Conservation (phyloP, 306 rosid species). For the Sindora glabra region DNA sequence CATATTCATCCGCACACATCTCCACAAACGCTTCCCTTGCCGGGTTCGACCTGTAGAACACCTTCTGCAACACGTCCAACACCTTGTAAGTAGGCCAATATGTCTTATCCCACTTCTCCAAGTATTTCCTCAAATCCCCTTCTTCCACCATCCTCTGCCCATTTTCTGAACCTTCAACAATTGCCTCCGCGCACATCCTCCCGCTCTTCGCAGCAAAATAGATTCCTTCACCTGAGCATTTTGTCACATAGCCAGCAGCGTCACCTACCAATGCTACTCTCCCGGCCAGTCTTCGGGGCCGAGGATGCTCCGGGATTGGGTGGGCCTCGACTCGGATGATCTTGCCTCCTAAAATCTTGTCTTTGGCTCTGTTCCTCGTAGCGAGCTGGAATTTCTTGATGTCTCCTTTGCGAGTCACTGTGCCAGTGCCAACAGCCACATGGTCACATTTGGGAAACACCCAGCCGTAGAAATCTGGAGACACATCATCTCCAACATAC, state of each 20-base stretch:
- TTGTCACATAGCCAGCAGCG: constrained; percentile 97
- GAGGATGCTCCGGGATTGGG: constrained; percentile 94
- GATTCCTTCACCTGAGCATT: constrained; percentile 96
- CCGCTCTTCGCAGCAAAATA: constrained; percentile 98
- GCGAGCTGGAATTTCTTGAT: constrained; percentile 98
- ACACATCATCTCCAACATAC: constrained; percentile 97
- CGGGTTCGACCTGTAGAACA: constrained; percentile 91
- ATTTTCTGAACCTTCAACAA: constrained; percentile 77
- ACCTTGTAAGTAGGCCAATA: constrained; percentile 99
- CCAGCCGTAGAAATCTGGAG: constrained; percentile 97
- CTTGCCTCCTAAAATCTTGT: constrained; percentile 85
- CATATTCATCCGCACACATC: constrained; percentile 97
- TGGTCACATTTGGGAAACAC: constrained; percentile 97
- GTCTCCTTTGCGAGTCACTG: constrained; percentile 96
- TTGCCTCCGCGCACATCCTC: constrained; percentile 94
- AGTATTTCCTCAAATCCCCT: constrained; percentile 76
- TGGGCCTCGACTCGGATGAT: constrained; percentile 96
- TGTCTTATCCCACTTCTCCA: constrained; percentile 97
- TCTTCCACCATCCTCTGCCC: constrained; percentile 96
- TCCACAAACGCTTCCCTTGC: constrained; percentile 98
- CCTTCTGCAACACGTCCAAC: constrained; percentile 92
- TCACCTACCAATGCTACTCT: constrained; percentile 90
- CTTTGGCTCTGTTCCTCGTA: constrained; percentile 88
- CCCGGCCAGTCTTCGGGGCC: constrained; percentile 67
- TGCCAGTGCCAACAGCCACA: constrained; percentile 96